Evolutionary conservation across 192 early-diverging fungal species (phyloP).

Genomic region (Backusella mclennaniae): DNA sequence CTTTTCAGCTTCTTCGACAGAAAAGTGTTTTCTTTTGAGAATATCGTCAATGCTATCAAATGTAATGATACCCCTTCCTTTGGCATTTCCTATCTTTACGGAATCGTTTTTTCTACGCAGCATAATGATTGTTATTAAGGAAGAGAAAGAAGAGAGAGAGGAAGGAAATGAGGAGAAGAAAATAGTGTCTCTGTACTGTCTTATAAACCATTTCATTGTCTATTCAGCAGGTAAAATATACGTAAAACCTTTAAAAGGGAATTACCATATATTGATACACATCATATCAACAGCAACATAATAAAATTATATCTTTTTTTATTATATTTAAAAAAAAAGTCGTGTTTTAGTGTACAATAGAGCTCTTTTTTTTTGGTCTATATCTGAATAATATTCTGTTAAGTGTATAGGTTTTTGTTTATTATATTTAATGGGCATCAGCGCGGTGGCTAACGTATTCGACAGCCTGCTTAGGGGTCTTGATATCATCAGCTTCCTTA

Average conservation of each 20-base stretch:
- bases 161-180: not conserved
- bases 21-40: not conserved
- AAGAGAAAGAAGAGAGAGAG: not conserved
- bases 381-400: not conserved
- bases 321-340: not conserved
- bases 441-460: slow-evolving; percentile 74
- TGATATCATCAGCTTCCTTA: slow-evolving; percentile 95
- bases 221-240: not conserved
- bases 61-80: not conserved
- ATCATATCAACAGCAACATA: not conserved
- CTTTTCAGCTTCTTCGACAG: slow-evolving; percentile 12
- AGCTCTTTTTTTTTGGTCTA: not conserved
- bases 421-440: slow-evolving; percentile 66
- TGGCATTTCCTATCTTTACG: not conserved
- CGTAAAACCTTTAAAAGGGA: not conserved
- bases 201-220: not conserved
- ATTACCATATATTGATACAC: not conserved
- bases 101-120: not conserved
- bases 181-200: not conserved
- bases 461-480: slow-evolving; percentile 83
- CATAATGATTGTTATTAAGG: not conserved
- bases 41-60: slow-evolving; percentile 2
- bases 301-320: not conserved
- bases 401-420: not conserved
- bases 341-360: not conserved